Evolutionary conservation across 2,329 filamentous ascomycete genomes (phyloP), one percentile per base, ranked within the genome.

Genomic region (Geosmithia morbida): DNA sequence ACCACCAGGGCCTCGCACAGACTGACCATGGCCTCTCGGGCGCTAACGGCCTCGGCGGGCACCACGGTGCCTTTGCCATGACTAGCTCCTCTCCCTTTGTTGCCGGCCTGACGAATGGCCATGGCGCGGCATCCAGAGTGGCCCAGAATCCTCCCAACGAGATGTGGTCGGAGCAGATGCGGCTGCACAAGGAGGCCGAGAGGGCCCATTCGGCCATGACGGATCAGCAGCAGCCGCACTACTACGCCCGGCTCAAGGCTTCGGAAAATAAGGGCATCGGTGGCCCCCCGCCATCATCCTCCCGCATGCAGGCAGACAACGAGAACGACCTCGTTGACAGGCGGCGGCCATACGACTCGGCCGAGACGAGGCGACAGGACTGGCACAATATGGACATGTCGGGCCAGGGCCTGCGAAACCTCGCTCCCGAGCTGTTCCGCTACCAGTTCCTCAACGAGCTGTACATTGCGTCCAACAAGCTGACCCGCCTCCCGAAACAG

Each of bases 321-420:
- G 76, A 80, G 44, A 69, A 71, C 48, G 75, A 79, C 50, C 56
- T 66, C 16, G 33, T 74, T 44, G 76, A 80, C 55, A 69, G 74
- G 55, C 71, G 77, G 56, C 66, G 77, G 48, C 78, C 78, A 30
- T 74, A 81, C 56, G 83, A 83, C 56, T 71, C 85, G 48, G 77
- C 85, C 50, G 76, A 76, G 50, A 72, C 76, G 52, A 79, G 81
- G 56, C 71, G 83, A 53, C 85, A 95, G 63, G 84, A 89, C 57
- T 97, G 92, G 92, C 79, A 87, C 62, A 88, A 89, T 53, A 72
- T 98, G 56, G 92, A 98, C 64, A 83, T 97, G 61, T 92, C 89
- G 56, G 92, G 92, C n/a, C 92, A 97, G 67, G 90, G 90, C 18
- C 71, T 98, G 45, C 83, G 88, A 54, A 85, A 87, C 50, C 72